A percentile compares a stretch with the other conserved stretches of the same genome.
Conservation (phyloP, 768 basidiomycete genomes). For the Tricholoma terreum region DNA sequence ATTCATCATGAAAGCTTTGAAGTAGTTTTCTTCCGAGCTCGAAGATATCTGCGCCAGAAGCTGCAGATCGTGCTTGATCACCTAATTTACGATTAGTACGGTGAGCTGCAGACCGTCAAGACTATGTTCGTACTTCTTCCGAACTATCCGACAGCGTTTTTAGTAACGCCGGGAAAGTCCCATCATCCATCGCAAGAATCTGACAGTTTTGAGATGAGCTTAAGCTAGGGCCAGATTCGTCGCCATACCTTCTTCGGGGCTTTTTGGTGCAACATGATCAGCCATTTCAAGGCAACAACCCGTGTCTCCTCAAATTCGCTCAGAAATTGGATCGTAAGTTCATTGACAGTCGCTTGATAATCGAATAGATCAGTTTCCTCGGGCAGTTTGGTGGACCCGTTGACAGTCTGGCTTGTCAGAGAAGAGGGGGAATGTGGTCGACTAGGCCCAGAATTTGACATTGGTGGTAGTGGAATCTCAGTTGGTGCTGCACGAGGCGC, state of each 20-base stretch:
- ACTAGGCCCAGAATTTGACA: slow-evolving; percentile 34
- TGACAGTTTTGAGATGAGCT: slow-evolving; percentile 26
- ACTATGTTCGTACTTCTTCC: slow-evolving; percentile 64
- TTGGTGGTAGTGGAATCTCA: slow-evolving; percentile 27
- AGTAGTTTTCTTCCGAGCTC: slow-evolving; percentile 92
- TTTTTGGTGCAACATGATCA: slow-evolving; percentile 98
- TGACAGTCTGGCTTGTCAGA: slow-evolving; percentile 38
- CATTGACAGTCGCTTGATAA: slow-evolving; percentile 90
- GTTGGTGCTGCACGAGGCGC: slow-evolving; percentile 34
- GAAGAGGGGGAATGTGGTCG: slow-evolving; percentile 66
- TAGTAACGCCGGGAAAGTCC: slow-evolving; percentile 91
- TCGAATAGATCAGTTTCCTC: slow-evolving; percentile 79
- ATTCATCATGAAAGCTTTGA: slow-evolving; percentile 94
- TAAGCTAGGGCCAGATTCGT: not conserved
- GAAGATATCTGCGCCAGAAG: slow-evolving; percentile 96
- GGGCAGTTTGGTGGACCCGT: slow-evolving; percentile 28
- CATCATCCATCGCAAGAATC: slow-evolving; percentile 96
- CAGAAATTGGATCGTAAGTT: slow-evolving; percentile 88
- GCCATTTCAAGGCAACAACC: slow-evolving; percentile 94
- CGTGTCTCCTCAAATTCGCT: slow-evolving; percentile 97
- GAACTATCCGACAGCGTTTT: slow-evolving; percentile 96
- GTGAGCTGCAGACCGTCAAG: not conserved
- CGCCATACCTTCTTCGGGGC: slow-evolving; percentile 83
- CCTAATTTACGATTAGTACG: slow-evolving; percentile 38
- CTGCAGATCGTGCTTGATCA: slow-evolving; percentile 95